These are phyloP conservation scores for Cordyceps cateniannulata DNA, from an alignment of 2,329 filamentous ascomycete species.

Conservation along the genomic window DNA sequence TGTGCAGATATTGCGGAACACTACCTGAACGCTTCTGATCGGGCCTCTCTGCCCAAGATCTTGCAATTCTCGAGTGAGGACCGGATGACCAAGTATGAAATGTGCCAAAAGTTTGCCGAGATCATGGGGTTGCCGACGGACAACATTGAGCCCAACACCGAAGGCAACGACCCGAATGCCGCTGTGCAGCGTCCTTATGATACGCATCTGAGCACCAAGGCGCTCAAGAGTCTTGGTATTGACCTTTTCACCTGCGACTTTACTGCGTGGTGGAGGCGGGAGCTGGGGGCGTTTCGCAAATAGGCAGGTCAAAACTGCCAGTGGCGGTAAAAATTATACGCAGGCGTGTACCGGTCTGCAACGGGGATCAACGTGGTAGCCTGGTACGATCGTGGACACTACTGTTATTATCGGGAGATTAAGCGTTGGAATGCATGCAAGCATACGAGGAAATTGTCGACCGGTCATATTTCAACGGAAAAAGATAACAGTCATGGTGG, in stretches of 20 bases:
- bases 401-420: not conserved
- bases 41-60: slow-evolving; percentile 55
- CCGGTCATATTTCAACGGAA: too few relatives aligned
- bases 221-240: slow-evolving; percentile 66
- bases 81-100: slow-evolving; percentile 82
- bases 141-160: slow-evolving; percentile 61
- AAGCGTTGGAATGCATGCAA: not conserved
- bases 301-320: slow-evolving; percentile 23
- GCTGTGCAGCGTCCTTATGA: slow-evolving; percentile 77
- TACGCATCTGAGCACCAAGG: slow-evolving; percentile 75
- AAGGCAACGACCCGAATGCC: slow-evolving; percentile 66
- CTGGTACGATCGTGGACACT: not conserved
- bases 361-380: not conserved
- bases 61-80: slow-evolving; percentile 87
- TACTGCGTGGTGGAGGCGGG: slow-evolving; percentile 69
- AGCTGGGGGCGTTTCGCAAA: slow-evolving; percentile 53
- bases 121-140: slow-evolving; percentile 70
- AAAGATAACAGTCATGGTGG: too few relatives aligned
- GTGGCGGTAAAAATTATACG: not conserved
- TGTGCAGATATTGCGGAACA: slow-evolving; percentile 59
- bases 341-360: not conserved
- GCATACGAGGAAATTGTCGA: not conserved
- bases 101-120: slow-evolving; percentile 69
- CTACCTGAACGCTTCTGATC: slow-evolving; percentile 49
- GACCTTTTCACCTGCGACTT: slow-evolving; percentile 71